These are phyloP conservation scores for Phanerodontia chrysosporium DNA, from an alignment of 768 basidiomycete genomes.

Conservation along the genomic window DNA sequence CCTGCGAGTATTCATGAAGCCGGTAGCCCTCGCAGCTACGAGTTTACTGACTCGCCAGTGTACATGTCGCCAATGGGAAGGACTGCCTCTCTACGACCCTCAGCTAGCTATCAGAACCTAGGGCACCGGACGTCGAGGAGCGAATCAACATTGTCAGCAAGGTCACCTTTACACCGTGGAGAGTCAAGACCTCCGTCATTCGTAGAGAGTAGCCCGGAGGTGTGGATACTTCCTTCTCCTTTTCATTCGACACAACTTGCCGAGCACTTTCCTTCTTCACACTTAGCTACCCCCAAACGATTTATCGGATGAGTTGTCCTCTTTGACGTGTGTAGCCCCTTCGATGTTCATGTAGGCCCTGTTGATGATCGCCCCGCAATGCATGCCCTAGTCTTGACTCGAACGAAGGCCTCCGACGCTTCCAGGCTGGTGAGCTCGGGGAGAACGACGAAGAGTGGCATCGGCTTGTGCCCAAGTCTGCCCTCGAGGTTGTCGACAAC, in stretches of 20 bases:
- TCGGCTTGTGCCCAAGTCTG: slow-evolving; percentile 66
- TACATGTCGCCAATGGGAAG: slow-evolving; percentile 23
- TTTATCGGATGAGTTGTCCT: slow-evolving; percentile 21
- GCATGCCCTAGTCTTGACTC: slow-evolving; percentile 45
- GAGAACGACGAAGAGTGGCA: slow-evolving; percentile 84
- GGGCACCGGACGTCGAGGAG: slow-evolving; percentile 24
- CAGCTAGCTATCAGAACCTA: slow-evolving; percentile 11
- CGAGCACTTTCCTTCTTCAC: slow-evolving; percentile 5
- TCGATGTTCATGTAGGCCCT: background rate
- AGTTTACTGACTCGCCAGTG: slow-evolving; percentile 26
- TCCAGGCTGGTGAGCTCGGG: slow-evolving; percentile 61
- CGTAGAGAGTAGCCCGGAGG: slow-evolving; percentile 24
- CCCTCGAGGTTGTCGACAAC: slow-evolving; percentile 66
- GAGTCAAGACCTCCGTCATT: slow-evolving; percentile 26
- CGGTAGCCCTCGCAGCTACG: slow-evolving; percentile 13
- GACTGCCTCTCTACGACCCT: slow-evolving; percentile 14
- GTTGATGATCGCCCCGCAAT: background rate
- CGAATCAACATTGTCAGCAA: slow-evolving; percentile 15
- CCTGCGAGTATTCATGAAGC: slow-evolving; percentile 35
- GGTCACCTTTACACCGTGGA: slow-evolving; percentile 15
- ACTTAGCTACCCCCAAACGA: slow-evolving; percentile 13
- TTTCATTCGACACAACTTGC: slow-evolving; percentile 7
- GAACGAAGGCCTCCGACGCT: slow-evolving; percentile 59
- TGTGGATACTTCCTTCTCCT: slow-evolving; percentile 11
- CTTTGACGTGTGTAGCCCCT: slow-evolving; percentile 19